These are phyloP conservation scores for Ophidiomyces ophidiicola DNA, from an alignment of 2,329 filamentous ascomycete species.

Conservation along the genomic window DNA sequence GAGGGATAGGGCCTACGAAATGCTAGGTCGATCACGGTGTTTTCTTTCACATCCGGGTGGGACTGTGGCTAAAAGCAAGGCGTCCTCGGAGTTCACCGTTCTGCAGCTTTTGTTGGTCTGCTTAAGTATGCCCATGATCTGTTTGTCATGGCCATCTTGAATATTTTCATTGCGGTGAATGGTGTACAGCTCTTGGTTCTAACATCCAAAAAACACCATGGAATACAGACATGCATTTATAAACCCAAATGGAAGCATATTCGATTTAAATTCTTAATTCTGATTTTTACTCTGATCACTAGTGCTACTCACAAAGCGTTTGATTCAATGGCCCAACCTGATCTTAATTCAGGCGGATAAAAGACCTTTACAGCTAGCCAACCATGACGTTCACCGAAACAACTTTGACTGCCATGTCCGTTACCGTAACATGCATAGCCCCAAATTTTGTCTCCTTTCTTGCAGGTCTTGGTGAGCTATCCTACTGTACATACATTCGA, in stretches of 20 bases:
- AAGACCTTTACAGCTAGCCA: too few relatives aligned
- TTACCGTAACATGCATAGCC: too few relatives aligned
- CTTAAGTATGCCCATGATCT: not conserved
- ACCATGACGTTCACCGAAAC: too few relatives aligned
- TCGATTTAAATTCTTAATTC: not conserved
- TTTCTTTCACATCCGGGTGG: slow-evolving; percentile 11
- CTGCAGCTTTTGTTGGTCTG: not conserved
- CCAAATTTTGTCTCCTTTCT: too few relatives aligned
- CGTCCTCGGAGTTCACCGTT: slow-evolving; percentile 16
- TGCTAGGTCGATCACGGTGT: slow-evolving; percentile 1
- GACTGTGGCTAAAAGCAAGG: slow-evolving; percentile 16
- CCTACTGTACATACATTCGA: too few relatives aligned
- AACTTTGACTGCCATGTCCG: too few relatives aligned
- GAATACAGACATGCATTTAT: slow-evolving; percentile 8
- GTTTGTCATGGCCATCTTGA: too few relatives aligned
- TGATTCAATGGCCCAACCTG: too few relatives aligned
- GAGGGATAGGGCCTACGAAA: too few relatives aligned
- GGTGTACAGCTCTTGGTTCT: not conserved
- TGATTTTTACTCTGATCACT: not conserved
- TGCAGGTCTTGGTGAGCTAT: too few relatives aligned
- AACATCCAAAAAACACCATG: slow-evolving; percentile 5
- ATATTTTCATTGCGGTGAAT: slow-evolving; percentile 1
- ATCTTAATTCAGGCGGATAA: too few relatives aligned
- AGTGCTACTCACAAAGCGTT: too few relatives aligned
- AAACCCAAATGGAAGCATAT: slow-evolving; percentile 7